Evolutionary conservation across 371 early-diverging fungal genomes (phyloP).

Genomic region (Rozella allomycis): DNA sequence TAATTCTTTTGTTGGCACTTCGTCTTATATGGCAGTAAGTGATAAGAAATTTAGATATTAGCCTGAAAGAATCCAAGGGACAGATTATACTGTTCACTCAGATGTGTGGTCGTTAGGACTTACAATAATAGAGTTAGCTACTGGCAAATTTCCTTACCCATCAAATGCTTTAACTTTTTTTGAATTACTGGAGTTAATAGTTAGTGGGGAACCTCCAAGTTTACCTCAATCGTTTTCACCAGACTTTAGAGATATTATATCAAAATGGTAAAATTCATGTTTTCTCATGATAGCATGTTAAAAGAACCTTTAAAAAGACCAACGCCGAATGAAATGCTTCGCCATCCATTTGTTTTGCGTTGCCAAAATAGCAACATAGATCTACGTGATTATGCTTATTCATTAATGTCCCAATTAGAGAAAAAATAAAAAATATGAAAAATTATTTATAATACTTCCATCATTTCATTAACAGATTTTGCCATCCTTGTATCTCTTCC

Average conservation of each 20-base stretch:
- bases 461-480: not conserved
- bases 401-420: too few relatives aligned
- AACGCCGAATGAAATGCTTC: too few relatives aligned
- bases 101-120: constrained; percentile 74
- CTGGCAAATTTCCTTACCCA: constrained; percentile 64
- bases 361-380: too few relatives aligned
- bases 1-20: constrained; percentile 82
- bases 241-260: too few relatives aligned
- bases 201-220: too few relatives aligned
- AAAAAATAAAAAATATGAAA: not conserved
- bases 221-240: too few relatives aligned
- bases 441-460: not conserved
- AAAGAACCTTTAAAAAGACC: too few relatives aligned
- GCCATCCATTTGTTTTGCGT: too few relatives aligned
- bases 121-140: constrained; percentile 72
- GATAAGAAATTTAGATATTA: constrained; percentile 8
- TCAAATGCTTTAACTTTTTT: constrained; percentile 5
- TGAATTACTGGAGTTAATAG: too few relatives aligned
- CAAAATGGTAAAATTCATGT: too few relatives aligned
- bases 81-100: constrained; percentile 65
- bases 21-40: constrained; percentile 83
- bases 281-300: too few relatives aligned
- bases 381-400: too few relatives aligned
- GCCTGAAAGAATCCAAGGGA: constrained; percentile 89
- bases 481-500: constrained; percentile 12